phyloP scores from a whole-genome alignment of 495 filamentous ascomycete species.

The Bryoglossum gracile region DNA sequence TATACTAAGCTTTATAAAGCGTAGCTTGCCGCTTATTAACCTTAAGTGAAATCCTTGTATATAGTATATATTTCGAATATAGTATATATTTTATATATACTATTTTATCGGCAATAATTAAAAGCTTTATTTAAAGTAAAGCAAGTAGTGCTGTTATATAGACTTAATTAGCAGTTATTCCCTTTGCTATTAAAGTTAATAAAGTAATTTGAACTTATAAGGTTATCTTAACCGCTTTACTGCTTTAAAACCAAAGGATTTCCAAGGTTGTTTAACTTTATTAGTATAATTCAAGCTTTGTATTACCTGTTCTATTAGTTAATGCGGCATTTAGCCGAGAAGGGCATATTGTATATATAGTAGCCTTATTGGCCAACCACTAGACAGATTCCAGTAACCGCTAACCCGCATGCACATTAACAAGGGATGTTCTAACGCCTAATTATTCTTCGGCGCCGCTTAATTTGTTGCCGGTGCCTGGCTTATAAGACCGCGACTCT shows the following conservation, averaged over 20 bases:
- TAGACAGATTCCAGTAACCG: too few relatives aligned
- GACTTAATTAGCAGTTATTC: neutral
- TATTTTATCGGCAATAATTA: too few relatives aligned
- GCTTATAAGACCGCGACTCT: too few relatives aligned
- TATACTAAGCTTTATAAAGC: neutral
- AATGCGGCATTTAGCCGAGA: neutral
- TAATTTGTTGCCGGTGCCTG: too few relatives aligned
- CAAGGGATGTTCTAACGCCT: too few relatives aligned
- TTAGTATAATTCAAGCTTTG: neutral
- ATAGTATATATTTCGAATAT: neutral
- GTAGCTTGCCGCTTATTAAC: neutral
- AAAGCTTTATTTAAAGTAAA: neutral
- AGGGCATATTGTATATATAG: neutral
- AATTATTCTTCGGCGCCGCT: too few relatives aligned
- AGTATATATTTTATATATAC: neutral
- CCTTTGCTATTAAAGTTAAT: too few relatives aligned
- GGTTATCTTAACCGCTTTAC: neutral
- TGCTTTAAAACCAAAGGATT: too few relatives aligned
- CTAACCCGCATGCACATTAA: too few relatives aligned
- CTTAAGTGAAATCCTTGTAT: neutral
- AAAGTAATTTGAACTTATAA: too few relatives aligned
- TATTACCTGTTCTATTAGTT: neutral
- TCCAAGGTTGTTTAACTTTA: neutral
- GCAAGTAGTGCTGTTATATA: too few relatives aligned
- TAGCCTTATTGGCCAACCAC: neutral